Conservation (phyloP, 2,329 filamentous ascomycete genomes). For the Cytospora leucostoma region DNA sequence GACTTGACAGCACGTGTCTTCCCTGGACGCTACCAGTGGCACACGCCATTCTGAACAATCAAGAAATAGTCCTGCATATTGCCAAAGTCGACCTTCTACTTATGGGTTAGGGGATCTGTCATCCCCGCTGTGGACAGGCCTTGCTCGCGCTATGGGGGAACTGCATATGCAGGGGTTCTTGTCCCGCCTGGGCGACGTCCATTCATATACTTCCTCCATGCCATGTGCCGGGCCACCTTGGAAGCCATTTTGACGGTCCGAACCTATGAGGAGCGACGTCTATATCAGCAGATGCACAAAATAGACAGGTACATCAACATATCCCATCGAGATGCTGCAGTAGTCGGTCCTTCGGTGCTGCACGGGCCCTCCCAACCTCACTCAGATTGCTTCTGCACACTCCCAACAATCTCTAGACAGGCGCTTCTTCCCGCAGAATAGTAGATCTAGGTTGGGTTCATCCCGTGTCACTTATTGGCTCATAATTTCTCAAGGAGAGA, state of each 20-base stretch:
- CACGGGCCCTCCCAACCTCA: not conserved
- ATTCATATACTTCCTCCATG: slow-evolving; percentile 3
- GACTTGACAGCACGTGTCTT: not conserved
- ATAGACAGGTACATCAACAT: too few relatives aligned
- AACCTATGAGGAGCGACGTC: slow-evolving; percentile 1
- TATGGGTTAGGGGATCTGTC: not conserved
- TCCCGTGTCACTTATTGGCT: not conserved
- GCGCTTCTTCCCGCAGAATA: not conserved
- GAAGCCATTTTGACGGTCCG: not conserved
- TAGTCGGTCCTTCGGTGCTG: not conserved
- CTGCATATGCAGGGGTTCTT: not conserved
- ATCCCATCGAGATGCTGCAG: not conserved
- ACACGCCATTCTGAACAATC: not conserved
- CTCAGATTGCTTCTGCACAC: not conserved
- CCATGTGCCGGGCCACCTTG: slow-evolving; percentile 14
- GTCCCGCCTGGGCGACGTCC: slow-evolving; percentile 8
- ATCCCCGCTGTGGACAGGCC: not conserved
- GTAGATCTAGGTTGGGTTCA: too few relatives aligned
- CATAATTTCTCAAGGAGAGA: not conserved
- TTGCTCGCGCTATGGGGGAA: slow-evolving; percentile 1
- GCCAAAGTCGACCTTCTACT: not conserved
- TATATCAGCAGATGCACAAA: not conserved
- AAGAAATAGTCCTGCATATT: not conserved
- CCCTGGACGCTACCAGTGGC: not conserved
- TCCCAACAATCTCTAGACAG: not conserved